phyloP scores from a whole-genome alignment of 345 rosid genomes.

The Lepidium didymum region DNA sequence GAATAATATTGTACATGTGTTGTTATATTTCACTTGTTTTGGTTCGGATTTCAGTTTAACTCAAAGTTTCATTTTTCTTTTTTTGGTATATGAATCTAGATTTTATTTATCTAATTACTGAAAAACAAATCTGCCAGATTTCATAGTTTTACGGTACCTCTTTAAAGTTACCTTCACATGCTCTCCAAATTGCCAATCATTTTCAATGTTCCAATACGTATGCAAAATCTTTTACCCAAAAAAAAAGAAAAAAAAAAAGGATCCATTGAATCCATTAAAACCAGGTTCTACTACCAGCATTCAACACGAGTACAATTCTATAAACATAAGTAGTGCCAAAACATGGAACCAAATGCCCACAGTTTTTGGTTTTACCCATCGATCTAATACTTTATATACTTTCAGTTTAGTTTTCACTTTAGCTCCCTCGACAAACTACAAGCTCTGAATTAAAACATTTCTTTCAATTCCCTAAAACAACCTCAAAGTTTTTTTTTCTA shows the following conservation, averaged over 20 bases:
- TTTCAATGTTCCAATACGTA: not conserved
- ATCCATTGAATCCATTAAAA: not conserved
- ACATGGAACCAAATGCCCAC: slow-evolving; percentile 17
- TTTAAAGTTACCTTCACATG: not conserved
- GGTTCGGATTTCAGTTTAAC: too few relatives aligned
- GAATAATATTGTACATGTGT: too few relatives aligned
- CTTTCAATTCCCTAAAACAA: not conserved
- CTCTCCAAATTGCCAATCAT: not conserved
- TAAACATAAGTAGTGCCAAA: not conserved
- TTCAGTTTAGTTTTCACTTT: not conserved
- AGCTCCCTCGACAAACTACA: not conserved
- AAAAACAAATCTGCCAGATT: too few relatives aligned
- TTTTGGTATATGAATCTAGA: too few relatives aligned
- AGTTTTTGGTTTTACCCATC: slow-evolving; percentile 11
- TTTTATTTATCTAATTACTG: too few relatives aligned
- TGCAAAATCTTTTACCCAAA: too few relatives aligned
- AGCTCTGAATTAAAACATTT: not conserved
- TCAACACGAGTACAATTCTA: not conserved
- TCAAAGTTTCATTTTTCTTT: too few relatives aligned
- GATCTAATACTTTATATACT: not conserved
- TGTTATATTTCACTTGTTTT: too few relatives aligned
- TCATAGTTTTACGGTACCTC: not conserved
- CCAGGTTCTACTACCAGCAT: slow-evolving; percentile 6
- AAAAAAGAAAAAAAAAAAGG: too few relatives aligned
- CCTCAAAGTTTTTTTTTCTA: not conserved